Conservation (phyloP, 345 rosid genomes). For the Eucalyptus polyanthemos region DNA sequence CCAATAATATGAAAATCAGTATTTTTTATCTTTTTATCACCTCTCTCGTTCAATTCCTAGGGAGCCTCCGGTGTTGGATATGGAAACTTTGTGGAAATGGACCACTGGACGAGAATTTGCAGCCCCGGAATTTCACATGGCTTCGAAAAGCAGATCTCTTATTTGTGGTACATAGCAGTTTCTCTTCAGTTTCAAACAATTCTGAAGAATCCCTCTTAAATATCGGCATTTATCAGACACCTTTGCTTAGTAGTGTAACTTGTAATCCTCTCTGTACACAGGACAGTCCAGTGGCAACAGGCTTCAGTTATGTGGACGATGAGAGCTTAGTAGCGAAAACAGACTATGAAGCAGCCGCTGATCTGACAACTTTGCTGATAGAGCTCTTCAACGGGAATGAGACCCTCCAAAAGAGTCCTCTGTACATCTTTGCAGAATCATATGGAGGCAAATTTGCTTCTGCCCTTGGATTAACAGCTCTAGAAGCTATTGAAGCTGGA, state of each 20-base stretch:
- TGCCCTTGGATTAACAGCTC: slow-evolving; percentile 21
- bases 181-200: background rate
- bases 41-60: background rate
- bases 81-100: slow-evolving; percentile 35
- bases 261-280: no score
- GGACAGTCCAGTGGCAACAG: slow-evolving; percentile 28
- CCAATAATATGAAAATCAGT: background rate
- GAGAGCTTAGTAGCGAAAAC: slow-evolving; percentile 5
- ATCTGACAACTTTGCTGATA: slow-evolving; percentile 22
- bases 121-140: slow-evolving; percentile 32
- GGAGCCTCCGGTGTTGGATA: slow-evolving; percentile 23
- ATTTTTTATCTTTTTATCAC: background rate
- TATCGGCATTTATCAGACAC: no score
- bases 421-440: slow-evolving; percentile 30
- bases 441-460: slow-evolving; percentile 45
- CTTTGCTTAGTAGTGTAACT: no score
- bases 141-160: slow-evolving; percentile 30
- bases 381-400: slow-evolving; percentile 12
- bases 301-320: slow-evolving; percentile 30
- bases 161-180: slow-evolving; percentile 18
- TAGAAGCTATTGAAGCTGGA: slow-evolving; percentile 23
- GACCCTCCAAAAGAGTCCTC: slow-evolving; percentile 17
- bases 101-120: slow-evolving; percentile 17
- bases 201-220: no score
- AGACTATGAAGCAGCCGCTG: slow-evolving; percentile 36